Base-by-base conservation (phyloP, 805 yeast genomes). In the Nakazawaea ambrosiae region DNA sequence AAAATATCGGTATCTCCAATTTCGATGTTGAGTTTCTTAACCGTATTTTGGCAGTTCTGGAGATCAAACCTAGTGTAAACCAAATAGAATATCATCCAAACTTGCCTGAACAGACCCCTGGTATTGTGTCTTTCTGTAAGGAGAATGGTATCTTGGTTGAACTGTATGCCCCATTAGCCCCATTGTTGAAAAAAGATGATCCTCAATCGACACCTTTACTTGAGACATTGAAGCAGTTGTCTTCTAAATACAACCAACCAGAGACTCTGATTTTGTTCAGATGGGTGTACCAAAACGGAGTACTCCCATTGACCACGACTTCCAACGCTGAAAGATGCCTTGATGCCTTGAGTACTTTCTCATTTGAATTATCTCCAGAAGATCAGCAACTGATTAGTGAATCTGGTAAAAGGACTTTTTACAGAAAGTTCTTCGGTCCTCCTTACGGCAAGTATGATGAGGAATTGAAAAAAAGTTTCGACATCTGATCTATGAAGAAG, bases 1-100 rank as follows among this genome's bases (percentile, higher is more conserved):
- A 70, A 47, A 64, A 63, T 45, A 74, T 75, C 48, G 81, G 81
- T 35, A 81, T 79, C 31, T 78, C 85, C 5, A 79, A 78, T 49
- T 78, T 74, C 46, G 49, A 68, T 8, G 64, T 65, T 3, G 61
- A 60, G 22, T 67, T 69, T 42, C 54, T 78, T 39, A 56, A 75
- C 43, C 48, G 54, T 31, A 49, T 79, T 12, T 49, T 70, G 33
- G 55, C 61, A 12, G 31, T 43, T 27, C 61, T 65, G 15, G 55
- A 59, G 37, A 47, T 65, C 29, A 58, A 60, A 43, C 86, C 87
- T 2, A 67, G 58, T 31, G 76, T 76, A 12, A 70, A 77, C 51
- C 87, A 80, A 56, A 70, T 80, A 43, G 86, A 80, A 53, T 78
- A 63, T 54, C 78, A 73, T 53, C 78, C 85, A 0, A 73, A 74